phyloP scores from a whole-genome alignment of 352 stramenopile genomes.

The Pythium dissimile region DNA sequence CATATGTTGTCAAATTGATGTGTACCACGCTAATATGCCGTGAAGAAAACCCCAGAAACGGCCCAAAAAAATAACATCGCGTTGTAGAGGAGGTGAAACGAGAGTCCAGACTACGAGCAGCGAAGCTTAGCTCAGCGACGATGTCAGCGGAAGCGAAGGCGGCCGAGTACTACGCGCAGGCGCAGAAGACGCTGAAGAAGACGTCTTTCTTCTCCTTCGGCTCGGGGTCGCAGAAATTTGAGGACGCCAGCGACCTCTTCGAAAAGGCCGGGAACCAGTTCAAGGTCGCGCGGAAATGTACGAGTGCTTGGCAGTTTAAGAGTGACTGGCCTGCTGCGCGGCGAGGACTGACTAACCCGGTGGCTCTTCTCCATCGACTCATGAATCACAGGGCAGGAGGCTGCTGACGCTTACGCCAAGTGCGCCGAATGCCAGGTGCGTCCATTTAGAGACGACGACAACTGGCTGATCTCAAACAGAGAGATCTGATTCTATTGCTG shows the following conservation, averaged over 20 bases:
- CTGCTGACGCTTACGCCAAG: slow-evolving; percentile 69
- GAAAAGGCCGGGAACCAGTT: slow-evolving; percentile 95
- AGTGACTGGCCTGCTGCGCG: no score
- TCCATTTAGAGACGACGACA: no score
- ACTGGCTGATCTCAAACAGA: not conserved
- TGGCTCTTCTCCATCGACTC: no score
- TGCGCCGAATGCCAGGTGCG: slow-evolving; percentile 81
- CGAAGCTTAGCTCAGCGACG: no score
- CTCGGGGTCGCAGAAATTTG: slow-evolving; percentile 90
- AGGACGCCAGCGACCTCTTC: slow-evolving; percentile 95
- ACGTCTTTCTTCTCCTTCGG: slow-evolving; percentile 97
- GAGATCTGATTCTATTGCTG: not conserved
- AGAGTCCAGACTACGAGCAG: not conserved
- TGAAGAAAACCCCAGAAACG: not conserved
- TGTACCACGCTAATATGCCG: not conserved
- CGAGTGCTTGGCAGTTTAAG: no score
- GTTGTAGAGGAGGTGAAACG: not conserved
- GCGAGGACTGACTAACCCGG: not conserved
- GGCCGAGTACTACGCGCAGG: slow-evolving; percentile 77
- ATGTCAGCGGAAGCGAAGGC: slow-evolving; percentile 79
- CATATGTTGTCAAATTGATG: not conserved
- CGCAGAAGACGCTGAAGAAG: slow-evolving; percentile 90
- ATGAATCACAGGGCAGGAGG: slow-evolving; percentile 63
- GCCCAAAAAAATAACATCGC: not conserved
- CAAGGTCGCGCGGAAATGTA: slow-evolving; percentile 95